Evolutionary conservation across 495 filamentous ascomycete species (phyloP).

Genomic region (Aspergillus cristatus): DNA sequence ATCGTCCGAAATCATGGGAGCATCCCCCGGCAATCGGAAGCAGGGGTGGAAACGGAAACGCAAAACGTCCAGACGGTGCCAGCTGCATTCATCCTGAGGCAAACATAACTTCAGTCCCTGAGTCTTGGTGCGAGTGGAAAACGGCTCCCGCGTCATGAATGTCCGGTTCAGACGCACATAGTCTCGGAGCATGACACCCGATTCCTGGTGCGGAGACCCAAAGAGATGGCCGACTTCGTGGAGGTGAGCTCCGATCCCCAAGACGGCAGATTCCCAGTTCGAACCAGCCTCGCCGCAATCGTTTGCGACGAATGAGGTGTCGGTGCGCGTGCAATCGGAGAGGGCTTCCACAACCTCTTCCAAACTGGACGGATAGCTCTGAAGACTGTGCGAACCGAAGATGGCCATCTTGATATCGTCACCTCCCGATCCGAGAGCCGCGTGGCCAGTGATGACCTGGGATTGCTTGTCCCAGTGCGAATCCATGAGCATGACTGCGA

Average conservation of each 20-base stretch:
- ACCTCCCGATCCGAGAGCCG: slow-evolving; percentile 60
- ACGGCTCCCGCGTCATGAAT: slow-evolving; percentile 69
- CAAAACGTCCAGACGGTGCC: slow-evolving; percentile 82
- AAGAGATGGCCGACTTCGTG: slow-evolving; percentile 84
- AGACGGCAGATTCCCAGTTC: slow-evolving; percentile 84
- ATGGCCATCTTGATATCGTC: slow-evolving; percentile 73
- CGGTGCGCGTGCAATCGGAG: slow-evolving; percentile 77
- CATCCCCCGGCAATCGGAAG: slow-evolving; percentile 75
- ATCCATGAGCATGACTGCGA: slow-evolving; percentile 75
- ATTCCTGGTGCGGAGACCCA: slow-evolving; percentile 80
- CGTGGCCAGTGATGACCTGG: slow-evolving; percentile 69
- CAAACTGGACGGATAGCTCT: slow-evolving; percentile 74
- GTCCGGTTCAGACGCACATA: slow-evolving; percentile 77
- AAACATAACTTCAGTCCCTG: slow-evolving; percentile 64
- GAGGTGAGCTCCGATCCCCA: slow-evolving; percentile 85
- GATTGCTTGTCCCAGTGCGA: slow-evolving; percentile 71
- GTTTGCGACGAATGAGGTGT: slow-evolving; percentile 71
- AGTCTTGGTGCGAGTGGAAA: slow-evolving; percentile 72
- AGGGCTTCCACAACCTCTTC: slow-evolving; percentile 85
- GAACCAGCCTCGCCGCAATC: slow-evolving; percentile 77
- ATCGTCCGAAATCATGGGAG: slow-evolving; percentile 53
- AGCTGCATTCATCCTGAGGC: slow-evolving; percentile 70
- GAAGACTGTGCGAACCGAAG: slow-evolving; percentile 81
- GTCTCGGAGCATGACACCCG: slow-evolving; percentile 79
- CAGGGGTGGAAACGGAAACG: slow-evolving; percentile 87